Evolutionary conservation across 768 basidiomycete genomes (phyloP), one percentile per base, ranked within the genome.

Genomic region (Hygrocybe coccinea): DNA sequence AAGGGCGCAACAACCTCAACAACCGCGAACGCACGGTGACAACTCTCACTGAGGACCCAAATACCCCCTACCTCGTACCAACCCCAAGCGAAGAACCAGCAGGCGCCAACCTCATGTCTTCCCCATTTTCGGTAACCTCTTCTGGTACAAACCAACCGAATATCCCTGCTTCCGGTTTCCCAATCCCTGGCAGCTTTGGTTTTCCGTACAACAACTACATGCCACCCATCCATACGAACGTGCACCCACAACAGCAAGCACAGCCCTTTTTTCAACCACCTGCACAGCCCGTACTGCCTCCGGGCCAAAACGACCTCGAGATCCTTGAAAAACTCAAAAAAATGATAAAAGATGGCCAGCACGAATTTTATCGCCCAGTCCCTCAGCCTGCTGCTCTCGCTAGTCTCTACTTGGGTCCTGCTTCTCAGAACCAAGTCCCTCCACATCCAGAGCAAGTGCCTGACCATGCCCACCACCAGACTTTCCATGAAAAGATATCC

Each of bases 321-420:
- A 77, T 84, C 33, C 78, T 91, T 56, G 82, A 89, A 70, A 82
- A 82, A 54, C 82, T 91, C 67, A 90, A 91, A 68, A 73, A 81
- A 21, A 72, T 79, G 54, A 90, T 91, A 69, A 85, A 83, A 64
- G 77, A 74, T 33, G 81, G 80, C 49, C 87, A 91, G 64, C 88
- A 91, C 68, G 81, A 86, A 54, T 74, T 83, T 61, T 91, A 81
- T 67, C 79, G 80, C 21, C 80, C 87, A 25, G 65, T 80, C 45
- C 86, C 89, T 22, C 78, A 83, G 56, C 89, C 87, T 25, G 75
- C 75, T 14, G 79, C 77, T 48, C 80, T 91, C 37, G 84, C 83
- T 35, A 77, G 73, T 47, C 70, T 87, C 54, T 90, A 87, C 69
- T 70, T 81, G 55, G 88, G 88, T 35, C 70, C 77, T n/a, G 58